Percentiles rank a stretch among this genome's conserved stretches.
Evolutionary conservation across 164 flowering plant species (phyloP).

Genomic region (Paratinospora sagittata): DNA sequence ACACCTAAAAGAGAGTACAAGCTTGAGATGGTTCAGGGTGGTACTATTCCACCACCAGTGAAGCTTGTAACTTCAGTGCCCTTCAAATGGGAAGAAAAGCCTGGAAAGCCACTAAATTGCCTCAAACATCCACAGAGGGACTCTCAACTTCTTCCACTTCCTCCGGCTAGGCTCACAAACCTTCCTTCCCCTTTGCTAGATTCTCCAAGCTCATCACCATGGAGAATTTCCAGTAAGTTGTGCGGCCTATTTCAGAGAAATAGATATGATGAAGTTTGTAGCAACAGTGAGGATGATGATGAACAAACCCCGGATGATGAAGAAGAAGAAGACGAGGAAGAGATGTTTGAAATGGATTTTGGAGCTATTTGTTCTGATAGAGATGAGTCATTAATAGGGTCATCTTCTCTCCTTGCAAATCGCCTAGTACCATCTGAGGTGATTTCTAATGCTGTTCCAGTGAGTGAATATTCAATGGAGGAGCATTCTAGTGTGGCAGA

Average conservation of each 20-base stretch:
- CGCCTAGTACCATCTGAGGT: constrained; percentile 22
- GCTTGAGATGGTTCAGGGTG: constrained; percentile 20
- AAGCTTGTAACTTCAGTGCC: constrained; percentile 66
- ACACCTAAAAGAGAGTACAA: constrained; percentile 66
- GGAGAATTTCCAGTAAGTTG: not conserved
- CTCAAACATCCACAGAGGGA: constrained; percentile 16
- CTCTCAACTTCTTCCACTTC: constrained; percentile 10
- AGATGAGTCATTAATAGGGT: constrained; percentile 31
- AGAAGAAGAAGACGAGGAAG: constrained; percentile 18
- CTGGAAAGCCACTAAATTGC: constrained; percentile 50
- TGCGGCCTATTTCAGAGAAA: constrained; percentile 3
- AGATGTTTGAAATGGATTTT: constrained; percentile 31
- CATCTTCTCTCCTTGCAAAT: constrained; percentile 42
- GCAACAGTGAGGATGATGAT: constrained; percentile 1
- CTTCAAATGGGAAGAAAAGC: constrained; percentile 77
- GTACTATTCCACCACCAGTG: constrained; percentile 15
- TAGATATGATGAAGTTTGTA: not conserved
- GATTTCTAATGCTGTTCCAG: constrained; percentile 38
- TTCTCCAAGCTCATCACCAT: constrained; percentile 12
- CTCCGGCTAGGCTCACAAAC: constrained; percentile 17
- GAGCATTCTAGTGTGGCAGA: constrained; percentile 14
- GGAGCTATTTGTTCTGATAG: constrained; percentile 27
- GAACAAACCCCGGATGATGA: constrained; percentile 6
- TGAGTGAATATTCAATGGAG: constrained; percentile 12
- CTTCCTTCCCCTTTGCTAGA: constrained; percentile 16